phyloP scores from a whole-genome alignment of 2,329 filamentous ascomycete genomes.

The Gnomoniopsis smithogilvyi region DNA sequence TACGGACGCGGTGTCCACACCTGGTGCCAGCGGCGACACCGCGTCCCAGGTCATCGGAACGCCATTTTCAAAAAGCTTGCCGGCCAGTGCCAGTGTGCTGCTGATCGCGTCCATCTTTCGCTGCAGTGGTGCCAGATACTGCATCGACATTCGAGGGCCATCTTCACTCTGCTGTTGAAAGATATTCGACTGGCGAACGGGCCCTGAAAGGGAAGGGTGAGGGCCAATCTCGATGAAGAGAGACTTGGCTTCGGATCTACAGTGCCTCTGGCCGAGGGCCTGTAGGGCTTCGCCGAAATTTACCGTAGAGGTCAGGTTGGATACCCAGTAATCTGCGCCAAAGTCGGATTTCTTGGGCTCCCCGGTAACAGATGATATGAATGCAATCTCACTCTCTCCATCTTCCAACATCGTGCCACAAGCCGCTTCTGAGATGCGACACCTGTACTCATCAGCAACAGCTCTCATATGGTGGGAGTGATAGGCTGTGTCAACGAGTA shows the following conservation, averaged over 20 bases:
- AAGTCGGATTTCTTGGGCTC: background rate
- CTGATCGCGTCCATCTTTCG: constrained; percentile 49
- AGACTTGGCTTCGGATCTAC: constrained; percentile 6
- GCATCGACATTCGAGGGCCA: background rate
- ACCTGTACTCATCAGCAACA: background rate
- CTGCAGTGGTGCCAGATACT: constrained; percentile 43
- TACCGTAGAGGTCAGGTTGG: constrained; percentile 1
- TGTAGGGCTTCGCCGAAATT: background rate
- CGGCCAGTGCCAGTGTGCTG: constrained; percentile 41
- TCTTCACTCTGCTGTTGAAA: too few relatives aligned
- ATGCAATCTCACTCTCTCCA: background rate
- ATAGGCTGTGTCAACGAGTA: constrained; percentile 15
- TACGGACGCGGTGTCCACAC: background rate
- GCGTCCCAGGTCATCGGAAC: constrained; percentile 38
- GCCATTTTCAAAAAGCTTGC: constrained; percentile 42
- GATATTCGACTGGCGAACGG: constrained; percentile 27
- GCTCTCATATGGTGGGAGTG: constrained; percentile 16
- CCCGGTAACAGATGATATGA: constrained; percentile 3
- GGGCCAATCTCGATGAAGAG: constrained; percentile 28
- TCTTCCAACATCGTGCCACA: too few relatives aligned
- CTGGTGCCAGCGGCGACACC: constrained; percentile 22
- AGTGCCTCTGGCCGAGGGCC: background rate
- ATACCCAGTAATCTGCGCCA: constrained; percentile 5
- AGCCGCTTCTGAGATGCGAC: background rate
- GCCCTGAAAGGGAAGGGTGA: constrained; percentile 25